These are phyloP conservation scores for Mycena citricolor DNA, from an alignment of 1,284 basidiomycete species.

Conservation along the genomic window DNA sequence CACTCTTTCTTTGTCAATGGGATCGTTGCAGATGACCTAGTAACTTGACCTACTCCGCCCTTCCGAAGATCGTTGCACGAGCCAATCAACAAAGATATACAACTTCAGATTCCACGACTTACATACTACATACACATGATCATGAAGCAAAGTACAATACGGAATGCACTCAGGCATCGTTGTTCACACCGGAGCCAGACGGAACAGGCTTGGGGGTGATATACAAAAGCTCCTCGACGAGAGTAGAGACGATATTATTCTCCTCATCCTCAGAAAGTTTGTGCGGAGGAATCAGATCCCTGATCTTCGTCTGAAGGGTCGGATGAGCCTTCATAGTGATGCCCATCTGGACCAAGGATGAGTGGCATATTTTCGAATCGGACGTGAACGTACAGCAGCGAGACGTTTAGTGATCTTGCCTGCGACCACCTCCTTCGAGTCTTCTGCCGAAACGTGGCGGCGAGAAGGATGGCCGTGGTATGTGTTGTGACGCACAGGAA, in stretches of 20 bases:
- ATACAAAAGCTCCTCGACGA: conserved; percentile 61
- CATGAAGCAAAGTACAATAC: too few relatives aligned
- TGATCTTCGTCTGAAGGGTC: conserved; percentile 50
- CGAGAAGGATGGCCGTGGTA: conserved; percentile 35
- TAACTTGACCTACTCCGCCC: too few relatives aligned
- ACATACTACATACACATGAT: too few relatives aligned
- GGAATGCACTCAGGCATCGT: conserved; percentile 25
- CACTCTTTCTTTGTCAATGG: too few relatives aligned
- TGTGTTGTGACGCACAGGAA: conserved; percentile 43
- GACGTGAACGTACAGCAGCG: conserved; percentile 43
- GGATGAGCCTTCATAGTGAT: conserved; percentile 59
- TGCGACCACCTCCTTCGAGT: conserved; percentile 36
- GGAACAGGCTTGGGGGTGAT: conserved; percentile 35
- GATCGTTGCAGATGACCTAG: too few relatives aligned
- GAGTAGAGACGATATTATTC: conserved; percentile 60
- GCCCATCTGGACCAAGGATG: conserved; percentile 58
- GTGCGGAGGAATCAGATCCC: conserved; percentile 47
- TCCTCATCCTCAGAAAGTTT: conserved; percentile 49
- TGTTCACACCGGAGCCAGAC: conserved; percentile 32
- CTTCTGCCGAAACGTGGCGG: conserved; percentile 27
- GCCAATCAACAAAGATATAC: too few relatives aligned
- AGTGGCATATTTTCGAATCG: conserved; percentile 16
- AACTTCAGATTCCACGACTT: too few relatives aligned
- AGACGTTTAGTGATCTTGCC: conserved; percentile 49
- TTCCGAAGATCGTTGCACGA: too few relatives aligned